A percentile compares a stretch with the other conserved stretches of the same genome.
Conservation (phyloP, 805 yeast species). For the Dipodascopsis uninucleata region DNA sequence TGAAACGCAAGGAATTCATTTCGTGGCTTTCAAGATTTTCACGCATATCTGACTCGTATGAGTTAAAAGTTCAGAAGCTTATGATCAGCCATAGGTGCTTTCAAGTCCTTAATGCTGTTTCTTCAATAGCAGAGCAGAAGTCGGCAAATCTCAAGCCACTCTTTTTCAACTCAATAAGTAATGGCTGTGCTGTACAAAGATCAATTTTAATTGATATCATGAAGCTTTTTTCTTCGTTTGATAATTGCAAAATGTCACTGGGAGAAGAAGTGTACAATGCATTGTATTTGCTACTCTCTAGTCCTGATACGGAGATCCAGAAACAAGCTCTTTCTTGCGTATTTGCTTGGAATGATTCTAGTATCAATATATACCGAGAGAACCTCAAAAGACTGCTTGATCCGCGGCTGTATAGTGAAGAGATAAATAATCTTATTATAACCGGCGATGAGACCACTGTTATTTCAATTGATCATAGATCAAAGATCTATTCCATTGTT, state of each 20-base stretch:
- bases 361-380: constrained; percentile 64
- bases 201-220: constrained; percentile 42
- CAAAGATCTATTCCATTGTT: constrained; percentile 62
- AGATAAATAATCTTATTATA: constrained; percentile 60
- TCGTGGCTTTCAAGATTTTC: too few species aligned
- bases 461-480: constrained; percentile 60
- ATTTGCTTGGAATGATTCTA: constrained; percentile 57
- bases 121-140: constrained; percentile 65
- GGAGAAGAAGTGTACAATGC: constrained; percentile 52
- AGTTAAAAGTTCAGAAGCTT: too few species aligned
- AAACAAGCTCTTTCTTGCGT: constrained; percentile 67
- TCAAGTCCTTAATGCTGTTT: constrained; percentile 54
- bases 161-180: constrained; percentile 45
- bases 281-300: constrained; percentile 55
- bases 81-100: too few species aligned
- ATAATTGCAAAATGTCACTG: constrained; percentile 53
- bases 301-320: constrained; percentile 61
- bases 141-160: constrained; percentile 56
- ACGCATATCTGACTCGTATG: too few species aligned
- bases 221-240: constrained; percentile 61
- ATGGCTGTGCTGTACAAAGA: too few species aligned
- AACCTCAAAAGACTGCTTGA: constrained; percentile 72
- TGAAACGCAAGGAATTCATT: too few species aligned
- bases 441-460: constrained; percentile 46
- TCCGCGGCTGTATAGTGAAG: constrained; percentile 82